Evolutionary conservation across 495 filamentous ascomycete genomes (phyloP).

Genomic region (Xylaria curta): DNA sequence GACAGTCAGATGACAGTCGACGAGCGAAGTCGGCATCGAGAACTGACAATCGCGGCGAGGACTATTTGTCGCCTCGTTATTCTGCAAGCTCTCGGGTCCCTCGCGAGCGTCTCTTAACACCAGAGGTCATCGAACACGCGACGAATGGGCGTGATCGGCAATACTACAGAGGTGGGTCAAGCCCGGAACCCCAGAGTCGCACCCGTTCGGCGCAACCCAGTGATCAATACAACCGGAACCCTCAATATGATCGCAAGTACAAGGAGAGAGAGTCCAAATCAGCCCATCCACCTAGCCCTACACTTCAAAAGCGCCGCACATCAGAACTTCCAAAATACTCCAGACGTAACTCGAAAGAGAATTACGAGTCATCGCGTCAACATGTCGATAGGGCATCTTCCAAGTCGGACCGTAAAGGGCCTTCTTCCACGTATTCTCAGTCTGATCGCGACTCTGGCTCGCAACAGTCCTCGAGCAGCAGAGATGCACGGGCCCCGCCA

Average conservation of each 20-base stretch:
- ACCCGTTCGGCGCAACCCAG: slow-evolving; percentile 35
- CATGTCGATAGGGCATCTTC: slow-evolving; percentile 27
- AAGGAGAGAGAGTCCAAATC: slow-evolving; percentile 32
- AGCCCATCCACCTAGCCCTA: slow-evolving; percentile 32
- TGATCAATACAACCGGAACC: slow-evolving; percentile 32
- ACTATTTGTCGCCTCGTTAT: slow-evolving; percentile 39
- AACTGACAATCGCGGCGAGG: slow-evolving; percentile 37
- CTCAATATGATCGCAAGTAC: slow-evolving; percentile 32
- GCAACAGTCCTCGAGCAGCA: slow-evolving; percentile 28
- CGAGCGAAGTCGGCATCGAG: slow-evolving; percentile 41
- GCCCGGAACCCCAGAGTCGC: slow-evolving; percentile 29
- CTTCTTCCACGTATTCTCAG: slow-evolving; percentile 24
- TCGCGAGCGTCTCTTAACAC: slow-evolving; percentile 30
- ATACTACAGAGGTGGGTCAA: slow-evolving; percentile 44
- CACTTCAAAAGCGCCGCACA: slow-evolving; percentile 35
- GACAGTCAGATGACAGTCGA: slow-evolving; percentile 26
- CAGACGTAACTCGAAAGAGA: slow-evolving; percentile 28
- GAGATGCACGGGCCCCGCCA: slow-evolving; percentile 28
- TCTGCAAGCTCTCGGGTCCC: slow-evolving; percentile 29
- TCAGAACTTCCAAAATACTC: slow-evolving; percentile 33
- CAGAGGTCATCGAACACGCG: slow-evolving; percentile 45
- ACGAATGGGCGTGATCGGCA: slow-evolving; percentile 47
- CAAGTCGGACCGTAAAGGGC: slow-evolving; percentile 25
- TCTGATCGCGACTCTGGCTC: slow-evolving; percentile 34
- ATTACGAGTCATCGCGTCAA: slow-evolving; percentile 28